These are phyloP conservation scores for Brassica balearica DNA, from an alignment of 441 rosid genomes.

Conservation along the genomic window DNA sequence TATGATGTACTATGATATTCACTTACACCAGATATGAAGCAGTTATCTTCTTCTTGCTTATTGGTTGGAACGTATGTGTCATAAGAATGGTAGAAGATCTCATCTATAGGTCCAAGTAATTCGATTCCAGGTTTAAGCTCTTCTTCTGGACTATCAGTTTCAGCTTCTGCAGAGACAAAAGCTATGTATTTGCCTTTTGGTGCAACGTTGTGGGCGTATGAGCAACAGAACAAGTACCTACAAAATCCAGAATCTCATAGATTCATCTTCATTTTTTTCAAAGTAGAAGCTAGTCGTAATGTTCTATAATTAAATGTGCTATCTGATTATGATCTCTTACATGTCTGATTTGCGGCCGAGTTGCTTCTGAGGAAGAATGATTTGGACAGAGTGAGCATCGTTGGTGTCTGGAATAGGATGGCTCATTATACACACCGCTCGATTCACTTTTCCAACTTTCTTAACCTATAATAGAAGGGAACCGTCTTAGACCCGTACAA, in stretches of 20 bases:
- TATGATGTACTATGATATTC: not conserved
- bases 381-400: conserved; percentile 71
- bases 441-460: conserved; percentile 67
- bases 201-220: conserved; percentile 78
- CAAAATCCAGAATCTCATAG: conserved; percentile 6
- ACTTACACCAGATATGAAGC: conserved; percentile 71
- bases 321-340: conserved; percentile 45
- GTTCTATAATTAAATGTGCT: not conserved
- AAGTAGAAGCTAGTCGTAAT: not conserved
- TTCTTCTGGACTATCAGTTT: conserved; percentile 64
- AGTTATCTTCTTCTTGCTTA: conserved; percentile 54
- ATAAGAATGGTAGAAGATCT: conserved; percentile 66
- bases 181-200: conserved; percentile 76
- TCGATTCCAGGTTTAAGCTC: conserved; percentile 75
- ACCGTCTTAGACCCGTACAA: not conserved
- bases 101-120: conserved; percentile 65
- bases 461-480: conserved; percentile 48
- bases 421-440: conserved; percentile 68
- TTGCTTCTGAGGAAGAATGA: conserved; percentile 84
- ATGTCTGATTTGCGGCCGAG: conserved; percentile 81
- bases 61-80: conserved; percentile 64
- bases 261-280: not conserved
- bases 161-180: conserved; percentile 77
- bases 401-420: conserved; percentile 70
- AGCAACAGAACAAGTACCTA: conserved; percentile 82